phyloP scores from a whole-genome alignment of 495 filamentous ascomycete genomes.

The Xylaria scruposa region DNA sequence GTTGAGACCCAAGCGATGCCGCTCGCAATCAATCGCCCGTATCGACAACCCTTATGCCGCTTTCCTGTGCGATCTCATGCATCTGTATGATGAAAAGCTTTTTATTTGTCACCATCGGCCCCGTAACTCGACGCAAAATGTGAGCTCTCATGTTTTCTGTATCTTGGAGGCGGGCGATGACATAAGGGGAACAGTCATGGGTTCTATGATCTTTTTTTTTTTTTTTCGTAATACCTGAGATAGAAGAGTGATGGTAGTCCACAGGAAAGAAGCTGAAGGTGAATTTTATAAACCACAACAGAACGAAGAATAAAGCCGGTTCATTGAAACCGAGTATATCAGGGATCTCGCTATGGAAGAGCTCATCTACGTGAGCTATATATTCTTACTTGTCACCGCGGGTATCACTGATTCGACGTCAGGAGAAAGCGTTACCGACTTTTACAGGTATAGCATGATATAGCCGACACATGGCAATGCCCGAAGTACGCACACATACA shows the following conservation, averaged over 20 bases:
- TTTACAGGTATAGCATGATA: neutral
- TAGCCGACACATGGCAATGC: neutral
- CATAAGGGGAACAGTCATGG: neutral
- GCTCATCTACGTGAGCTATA: constrained; percentile 2
- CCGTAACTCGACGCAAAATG: neutral
- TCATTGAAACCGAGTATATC: neutral
- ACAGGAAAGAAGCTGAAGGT: too few species aligned
- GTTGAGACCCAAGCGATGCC: neutral
- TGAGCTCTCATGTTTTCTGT: constrained; percentile 20
- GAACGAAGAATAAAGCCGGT: neutral
- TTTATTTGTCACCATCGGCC: constrained; percentile 4
- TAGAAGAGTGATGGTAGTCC: neutral
- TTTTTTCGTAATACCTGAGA: neutral
- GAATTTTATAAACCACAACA: neutral
- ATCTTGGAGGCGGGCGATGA: constrained; percentile 9
- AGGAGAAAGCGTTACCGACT: neutral
- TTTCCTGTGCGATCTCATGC: constrained; percentile 19
- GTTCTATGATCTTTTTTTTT: neutral
- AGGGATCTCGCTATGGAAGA: neutral
- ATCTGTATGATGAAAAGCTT: constrained; percentile 2
- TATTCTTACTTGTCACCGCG: neutral
- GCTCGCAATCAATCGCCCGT: neutral
- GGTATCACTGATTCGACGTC: neutral
- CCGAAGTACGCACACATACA: neutral
- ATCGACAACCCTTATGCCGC: constrained; percentile 18